These are phyloP conservation scores for Colletotrichum australisinense DNA, from an alignment of 2,329 filamentous ascomycete species.

Conservation along the genomic window DNA sequence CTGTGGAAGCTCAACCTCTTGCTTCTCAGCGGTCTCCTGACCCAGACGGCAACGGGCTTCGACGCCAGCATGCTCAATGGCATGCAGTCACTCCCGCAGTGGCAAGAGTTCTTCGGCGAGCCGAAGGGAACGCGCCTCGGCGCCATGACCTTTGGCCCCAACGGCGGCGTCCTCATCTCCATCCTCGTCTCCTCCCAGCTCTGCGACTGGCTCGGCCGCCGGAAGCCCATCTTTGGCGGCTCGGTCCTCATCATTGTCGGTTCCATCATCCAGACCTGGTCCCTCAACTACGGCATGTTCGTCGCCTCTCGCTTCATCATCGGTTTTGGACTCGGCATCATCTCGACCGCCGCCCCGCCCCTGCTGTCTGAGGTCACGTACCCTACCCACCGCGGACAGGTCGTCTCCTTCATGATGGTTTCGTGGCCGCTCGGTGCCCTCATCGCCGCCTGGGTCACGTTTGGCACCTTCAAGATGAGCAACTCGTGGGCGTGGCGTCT, in stretches of 20 bases:
- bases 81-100: slow-evolving; percentile 45
- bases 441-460: slow-evolving; percentile 62
- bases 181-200: slow-evolving; percentile 45
- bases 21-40: slow-evolving; percentile 45
- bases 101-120: slow-evolving; percentile 36
- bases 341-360: slow-evolving; percentile 45
- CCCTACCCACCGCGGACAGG: slow-evolving; percentile 43
- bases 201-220: slow-evolving; percentile 46
- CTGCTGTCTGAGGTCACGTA: slow-evolving; percentile 48
- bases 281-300: slow-evolving; percentile 42
- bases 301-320: slow-evolving; percentile 45
- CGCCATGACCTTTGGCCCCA: neutral
- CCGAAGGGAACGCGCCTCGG: neutral
- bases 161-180: slow-evolving; percentile 41
- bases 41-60: slow-evolving; percentile 45
- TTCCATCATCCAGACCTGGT: slow-evolving; percentile 41
- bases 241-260: slow-evolving; percentile 44
- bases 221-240: slow-evolving; percentile 42
- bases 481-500: slow-evolving; percentile 65
- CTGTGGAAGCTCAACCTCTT: slow-evolving; percentile 46
- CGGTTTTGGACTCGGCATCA: slow-evolving; percentile 44
- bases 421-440: slow-evolving; percentile 46
- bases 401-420: neutral
- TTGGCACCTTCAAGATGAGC: slow-evolving; percentile 46
- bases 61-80: slow-evolving; percentile 49